Percentiles rank a stretch among this genome's conserved stretches.
These are phyloP conservation scores for Jatropha curcas DNA, from an alignment of 345 rosid genomes.

Conservation along the genomic window DNA sequence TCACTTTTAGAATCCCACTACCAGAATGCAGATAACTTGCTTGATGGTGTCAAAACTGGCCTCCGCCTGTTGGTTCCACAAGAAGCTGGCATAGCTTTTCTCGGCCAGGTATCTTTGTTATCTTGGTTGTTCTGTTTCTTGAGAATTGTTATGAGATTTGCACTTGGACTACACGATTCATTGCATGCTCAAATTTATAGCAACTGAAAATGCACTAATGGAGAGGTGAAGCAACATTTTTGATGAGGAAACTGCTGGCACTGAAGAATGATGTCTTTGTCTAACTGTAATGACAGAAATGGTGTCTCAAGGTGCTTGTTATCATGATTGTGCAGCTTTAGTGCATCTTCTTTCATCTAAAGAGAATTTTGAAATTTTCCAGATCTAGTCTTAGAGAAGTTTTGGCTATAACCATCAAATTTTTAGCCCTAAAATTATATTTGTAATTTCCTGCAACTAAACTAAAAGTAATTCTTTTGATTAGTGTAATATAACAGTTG, in stretches of 20 bases:
- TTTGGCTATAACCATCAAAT: background rate
- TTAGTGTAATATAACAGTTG: background rate
- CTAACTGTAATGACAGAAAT: background rate
- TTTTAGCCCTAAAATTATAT: background rate
- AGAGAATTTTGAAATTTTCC: background rate
- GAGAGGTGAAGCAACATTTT: background rate
- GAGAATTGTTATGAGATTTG: background rate
- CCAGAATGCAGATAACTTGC: conserved; percentile 42
- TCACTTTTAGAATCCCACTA: conserved; percentile 67
- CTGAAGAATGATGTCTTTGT: background rate
- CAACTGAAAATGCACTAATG: background rate
- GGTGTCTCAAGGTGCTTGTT: background rate
- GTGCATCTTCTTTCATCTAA: background rate
- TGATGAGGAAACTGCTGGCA: background rate
- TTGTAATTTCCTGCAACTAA: background rate
- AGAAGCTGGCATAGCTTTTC: conserved; percentile 72
- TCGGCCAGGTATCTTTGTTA: conserved; percentile 58
- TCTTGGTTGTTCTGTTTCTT: background rate
- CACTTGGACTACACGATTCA: background rate
- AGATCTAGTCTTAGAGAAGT: background rate
- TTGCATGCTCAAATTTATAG: background rate
- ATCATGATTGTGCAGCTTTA: background rate
- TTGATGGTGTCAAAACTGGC: conserved; percentile 36
- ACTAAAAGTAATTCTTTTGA: too few species aligned
- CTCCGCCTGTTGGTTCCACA: conserved; percentile 65